Evolutionary conservation across 2,329 filamentous ascomycete genomes (phyloP), one percentile per base, ranked within the genome.

Genomic region (Fragosphaeria purpurea): DNA sequence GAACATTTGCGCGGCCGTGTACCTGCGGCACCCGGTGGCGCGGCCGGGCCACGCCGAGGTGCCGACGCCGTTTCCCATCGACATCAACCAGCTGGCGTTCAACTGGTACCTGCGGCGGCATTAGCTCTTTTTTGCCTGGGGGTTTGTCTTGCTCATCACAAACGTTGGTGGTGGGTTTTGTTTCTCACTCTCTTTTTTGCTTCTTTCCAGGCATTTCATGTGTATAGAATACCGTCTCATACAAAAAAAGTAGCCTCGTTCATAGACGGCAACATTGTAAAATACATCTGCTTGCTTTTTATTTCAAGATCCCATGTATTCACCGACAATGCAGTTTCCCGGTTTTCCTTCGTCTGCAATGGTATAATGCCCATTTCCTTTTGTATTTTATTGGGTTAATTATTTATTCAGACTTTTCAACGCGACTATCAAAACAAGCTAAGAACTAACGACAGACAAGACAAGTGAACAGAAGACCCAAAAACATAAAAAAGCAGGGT

Each of bases 1-100:
- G 67, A 94, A 90, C 63, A 86, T 97, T 61, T 98, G 93, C 69
- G 85, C 90, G 1, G 93, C 93, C 9, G 89, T 98, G 41, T 98
- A 98, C 67, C 71, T 98, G 55, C 79, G 93, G 52, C 91, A 98
- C 71, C 93, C 93, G 0, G 91, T 97, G 42, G 93, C 88, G 32
- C 77, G 90, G 54, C 84, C 84, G 3, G 89, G 90, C 9, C 62
- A 80, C 57, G 83, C 86, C 4, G 93, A 91, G 67, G 85, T 91
- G 54, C 91, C 91, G 1, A 88, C 87, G 31, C 91, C 91, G 13
- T 96, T 89, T 67, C 68, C 72, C 47, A 72, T 78, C 51, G 71
- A 80, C 56, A 77, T 83, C n/a, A 83, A 78, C 63, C 87, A 89
- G 66, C 70, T 94, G 63, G 88, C 89, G 0, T 95, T 90, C 67